Evolutionary conservation across 257 asterid species (phyloP).

Genomic region (Thymus mandschuricus): DNA sequence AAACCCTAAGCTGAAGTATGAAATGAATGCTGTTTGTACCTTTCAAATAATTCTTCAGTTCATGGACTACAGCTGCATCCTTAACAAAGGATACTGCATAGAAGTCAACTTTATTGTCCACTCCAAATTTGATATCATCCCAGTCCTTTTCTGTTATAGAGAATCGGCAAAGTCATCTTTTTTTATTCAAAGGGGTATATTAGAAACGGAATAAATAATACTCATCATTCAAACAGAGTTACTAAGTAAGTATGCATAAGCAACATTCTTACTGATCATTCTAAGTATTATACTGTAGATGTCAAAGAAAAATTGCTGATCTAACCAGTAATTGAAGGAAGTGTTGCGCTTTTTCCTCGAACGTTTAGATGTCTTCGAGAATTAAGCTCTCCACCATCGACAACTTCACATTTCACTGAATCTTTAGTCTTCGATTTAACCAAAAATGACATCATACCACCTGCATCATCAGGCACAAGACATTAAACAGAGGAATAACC

Average conservation of each 20-base stretch:
- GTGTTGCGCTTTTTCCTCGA: constrained; percentile 94
- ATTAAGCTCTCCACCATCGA: constrained; percentile 94
- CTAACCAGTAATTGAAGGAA: constrained; percentile 90
- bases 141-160: constrained; percentile 77
- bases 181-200: constrained; percentile 13
- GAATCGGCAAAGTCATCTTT: constrained; percentile 30
- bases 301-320: constrained; percentile 24
- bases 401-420: constrained; percentile 85
- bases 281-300: not conserved
- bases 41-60: constrained; percentile 80
- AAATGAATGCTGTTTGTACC: constrained; percentile 41
- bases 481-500: constrained; percentile 8
- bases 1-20: not conserved
- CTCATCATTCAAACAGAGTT: constrained; percentile 8
- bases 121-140: constrained; percentile 96
- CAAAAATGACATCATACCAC: constrained; percentile 88
- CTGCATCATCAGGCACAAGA: constrained; percentile 43
- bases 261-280: constrained; percentile 18
- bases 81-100: constrained; percentile 96
- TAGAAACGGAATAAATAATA: constrained; percentile 10
- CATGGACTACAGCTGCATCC: constrained; percentile 93
- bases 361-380: constrained; percentile 93
- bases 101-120: constrained; percentile 83
- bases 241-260: constrained; percentile 11
- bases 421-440: constrained; percentile 79